A percentile compares a stretch with the other conserved stretches of the same genome.
Conservation (phyloP, 257 asterid species). For the Plantago elongata region DNA sequence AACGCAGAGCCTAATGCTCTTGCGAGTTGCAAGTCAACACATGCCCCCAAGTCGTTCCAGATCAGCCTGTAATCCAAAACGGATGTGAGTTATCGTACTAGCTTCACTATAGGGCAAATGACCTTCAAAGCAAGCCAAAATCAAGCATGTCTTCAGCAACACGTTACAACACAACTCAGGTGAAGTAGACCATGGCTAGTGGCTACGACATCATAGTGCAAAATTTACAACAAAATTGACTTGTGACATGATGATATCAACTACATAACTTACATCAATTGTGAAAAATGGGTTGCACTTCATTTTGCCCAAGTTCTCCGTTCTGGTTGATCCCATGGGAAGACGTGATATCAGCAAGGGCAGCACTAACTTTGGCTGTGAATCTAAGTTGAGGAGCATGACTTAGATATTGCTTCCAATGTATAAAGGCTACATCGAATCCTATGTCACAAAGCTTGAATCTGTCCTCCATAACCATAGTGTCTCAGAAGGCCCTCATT, state of each 20-base stretch:
- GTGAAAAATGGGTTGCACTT: background rate
- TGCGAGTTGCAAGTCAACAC: too few relatives aligned
- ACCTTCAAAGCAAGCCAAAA: background rate
- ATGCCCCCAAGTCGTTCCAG: too few relatives aligned
- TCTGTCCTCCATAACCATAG: slow-evolving; percentile 90
- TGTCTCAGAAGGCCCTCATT: slow-evolving; percentile 87
- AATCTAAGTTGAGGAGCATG: too few relatives aligned
- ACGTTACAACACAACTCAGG: background rate
- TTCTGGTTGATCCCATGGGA: background rate
- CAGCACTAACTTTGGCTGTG: too few relatives aligned
- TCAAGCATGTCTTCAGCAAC: background rate
- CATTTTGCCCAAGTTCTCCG: background rate
- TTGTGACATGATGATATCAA: background rate
- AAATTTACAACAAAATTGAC: background rate
- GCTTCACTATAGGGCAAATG: too few relatives aligned
- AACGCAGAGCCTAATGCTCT: too few relatives aligned
- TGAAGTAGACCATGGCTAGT: too few relatives aligned
- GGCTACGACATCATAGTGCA: background rate
- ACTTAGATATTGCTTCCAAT: background rate
- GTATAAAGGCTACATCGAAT: background rate
- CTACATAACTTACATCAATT: background rate
- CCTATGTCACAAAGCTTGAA: slow-evolving; percentile 50
- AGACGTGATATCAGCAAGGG: too few relatives aligned
- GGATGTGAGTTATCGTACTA: too few relatives aligned
- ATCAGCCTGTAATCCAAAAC: too few relatives aligned